Evolutionary conservation across 495 filamentous ascomycete species (phyloP).

Genomic region (Hypoxylon subgilvum): DNA sequence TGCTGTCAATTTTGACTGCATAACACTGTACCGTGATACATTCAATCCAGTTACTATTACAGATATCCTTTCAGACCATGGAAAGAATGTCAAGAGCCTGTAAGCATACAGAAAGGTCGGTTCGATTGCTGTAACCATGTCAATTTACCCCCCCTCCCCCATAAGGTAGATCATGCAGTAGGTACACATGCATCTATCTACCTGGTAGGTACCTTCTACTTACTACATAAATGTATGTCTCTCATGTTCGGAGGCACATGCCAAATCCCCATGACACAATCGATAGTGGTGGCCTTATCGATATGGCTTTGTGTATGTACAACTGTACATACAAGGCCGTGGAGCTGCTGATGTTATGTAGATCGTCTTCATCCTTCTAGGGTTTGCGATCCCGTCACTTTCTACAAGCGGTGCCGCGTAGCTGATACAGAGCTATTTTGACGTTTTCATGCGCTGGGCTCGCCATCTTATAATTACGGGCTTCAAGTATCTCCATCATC

Average conservation of each 20-base stretch:
- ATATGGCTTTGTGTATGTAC: constrained; percentile 13
- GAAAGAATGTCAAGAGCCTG: too few species aligned
- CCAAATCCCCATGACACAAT: constrained; percentile 22
- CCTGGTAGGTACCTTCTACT: neutral
- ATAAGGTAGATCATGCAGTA: too few species aligned
- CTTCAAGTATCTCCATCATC: neutral
- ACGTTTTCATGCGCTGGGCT: neutral
- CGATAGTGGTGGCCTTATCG: constrained; percentile 9
- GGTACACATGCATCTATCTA: neutral
- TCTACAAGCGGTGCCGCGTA: too few species aligned
- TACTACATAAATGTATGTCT: constrained; percentile 14
- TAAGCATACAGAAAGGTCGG: too few species aligned
- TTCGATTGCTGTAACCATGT: too few species aligned
- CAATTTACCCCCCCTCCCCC: too few species aligned
- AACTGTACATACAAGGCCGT: too few species aligned
- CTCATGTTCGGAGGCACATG: constrained; percentile 16
- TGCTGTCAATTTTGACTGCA: too few species aligned
- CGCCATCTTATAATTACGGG: neutral
- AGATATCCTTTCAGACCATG: too few species aligned
- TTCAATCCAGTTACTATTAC: too few species aligned
- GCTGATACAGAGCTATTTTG: neutral
- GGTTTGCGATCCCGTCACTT: neutral
- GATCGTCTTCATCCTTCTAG: neutral
- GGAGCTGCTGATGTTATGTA: constrained; percentile 3
- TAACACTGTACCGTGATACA: too few species aligned